Conservation (phyloP, 768 basidiomycete species). For the Leccinum variicolor region DNA sequence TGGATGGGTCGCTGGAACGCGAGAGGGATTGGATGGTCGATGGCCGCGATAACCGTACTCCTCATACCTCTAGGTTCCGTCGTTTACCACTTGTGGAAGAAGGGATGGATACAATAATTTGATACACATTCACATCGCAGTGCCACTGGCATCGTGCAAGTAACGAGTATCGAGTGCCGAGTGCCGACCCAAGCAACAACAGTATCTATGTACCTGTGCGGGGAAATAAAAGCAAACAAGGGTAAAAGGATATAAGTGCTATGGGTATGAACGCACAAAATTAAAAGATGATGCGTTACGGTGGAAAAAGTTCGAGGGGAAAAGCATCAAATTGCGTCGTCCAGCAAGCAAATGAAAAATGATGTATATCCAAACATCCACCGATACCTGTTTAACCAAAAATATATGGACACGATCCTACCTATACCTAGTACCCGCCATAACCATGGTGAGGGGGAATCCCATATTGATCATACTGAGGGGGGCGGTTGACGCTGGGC, state of each 20-base stretch:
- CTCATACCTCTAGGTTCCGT: slow-evolving; percentile 21
- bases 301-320: not conserved
- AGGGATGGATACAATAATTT: slow-evolving; percentile 19
- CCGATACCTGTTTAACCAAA: not conserved
- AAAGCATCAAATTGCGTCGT: slow-evolving; percentile 20
- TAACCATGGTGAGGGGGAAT: slow-evolving; percentile 59
- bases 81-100: slow-evolving; percentile 20
- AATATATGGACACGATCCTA: not conserved
- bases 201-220: not conserved
- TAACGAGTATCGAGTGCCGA: not conserved
- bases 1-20: not conserved
- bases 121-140: slow-evolving; percentile 10
- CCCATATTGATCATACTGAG: slow-evolving; percentile 50
- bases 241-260: not conserved
- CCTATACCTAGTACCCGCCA: slow-evolving; percentile 17
- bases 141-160: not conserved
- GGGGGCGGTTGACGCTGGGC: slow-evolving; percentile 43
- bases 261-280: slow-evolving; percentile 24
- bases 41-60: slow-evolving; percentile 6
- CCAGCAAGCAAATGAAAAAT: slow-evolving; percentile 29
- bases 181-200: slow-evolving; percentile 8
- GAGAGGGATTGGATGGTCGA: slow-evolving; percentile 12
- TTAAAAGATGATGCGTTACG: slow-evolving; percentile 1
- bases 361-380: slow-evolving; percentile 7
- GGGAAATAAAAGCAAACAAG: slow-evolving; percentile 2